Base-by-base conservation (phyloP, 306 rosid genomes). In the Cercis canadensis region DNA sequence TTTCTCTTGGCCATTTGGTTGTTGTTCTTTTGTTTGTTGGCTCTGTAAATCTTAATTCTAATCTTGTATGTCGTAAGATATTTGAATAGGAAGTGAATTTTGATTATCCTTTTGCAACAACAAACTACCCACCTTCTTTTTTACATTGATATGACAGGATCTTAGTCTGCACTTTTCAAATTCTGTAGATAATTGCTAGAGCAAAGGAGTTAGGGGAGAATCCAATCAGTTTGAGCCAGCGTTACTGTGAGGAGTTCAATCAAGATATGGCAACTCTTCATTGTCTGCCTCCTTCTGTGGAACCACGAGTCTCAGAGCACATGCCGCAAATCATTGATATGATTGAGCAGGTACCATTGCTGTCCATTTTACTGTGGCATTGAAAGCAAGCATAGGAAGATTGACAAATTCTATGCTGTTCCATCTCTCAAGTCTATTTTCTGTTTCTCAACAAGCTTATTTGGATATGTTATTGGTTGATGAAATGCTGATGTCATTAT, bases 161-260 rank as follows among this genome's bases (percentile, higher is more conserved):
- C 96, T 94, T 81, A 91, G 91, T 86, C 92, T 86, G 92, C 91
- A 77, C 75, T 89, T 94, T 94, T 87, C 88, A 67, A 93, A 85
- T 93, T 89, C 77, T 91, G 96, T 94, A 94, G 96, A 94, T 94
- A 80, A 94, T 94, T 77, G 82, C 87, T 74, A 81, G 97, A 83
- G 92, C 96, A 55, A 94, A 87, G 17, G 87, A 94, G 73, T 61
- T 94, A 79, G 92, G 97, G 53, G 92, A 91, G 82, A 92, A 94
- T 79, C 96, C 99, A 13, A 81, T 94, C 52, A 74, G 79, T 76
- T 86, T 94, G 89, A 94, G 99, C 58, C 61, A 70, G 16, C 92
- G 90, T 12, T 91, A 79, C 58, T 91, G 97, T 11, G 80, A 94
- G 64, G 99, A 91, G 83, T 94, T 91, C 74, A 55, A 69, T 63